phyloP scores from a whole-genome alignment of 805 yeast genomes.

The Candida jianshihensis region DNA sequence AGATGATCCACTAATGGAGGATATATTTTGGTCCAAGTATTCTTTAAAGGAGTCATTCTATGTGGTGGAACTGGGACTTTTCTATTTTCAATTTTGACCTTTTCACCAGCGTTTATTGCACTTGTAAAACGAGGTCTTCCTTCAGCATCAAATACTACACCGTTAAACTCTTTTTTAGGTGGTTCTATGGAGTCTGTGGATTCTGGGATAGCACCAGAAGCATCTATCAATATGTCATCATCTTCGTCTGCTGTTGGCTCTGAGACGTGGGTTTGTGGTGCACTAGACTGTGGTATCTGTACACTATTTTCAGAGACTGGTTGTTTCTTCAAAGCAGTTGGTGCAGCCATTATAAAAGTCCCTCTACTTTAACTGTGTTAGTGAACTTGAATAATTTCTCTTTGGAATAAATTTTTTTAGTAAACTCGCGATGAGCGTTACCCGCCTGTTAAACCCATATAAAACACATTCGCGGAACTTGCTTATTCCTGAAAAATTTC shows the following conservation, averaged over 20 bases:
- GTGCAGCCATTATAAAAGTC: slow-evolving; percentile 54
- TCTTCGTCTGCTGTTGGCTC: slow-evolving; percentile 26
- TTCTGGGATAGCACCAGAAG: slow-evolving; percentile 22
- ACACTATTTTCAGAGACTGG: background rate
- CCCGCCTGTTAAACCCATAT: too few relatives aligned
- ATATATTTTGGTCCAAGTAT: slow-evolving; percentile 87
- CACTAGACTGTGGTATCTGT: background rate
- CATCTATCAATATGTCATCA: slow-evolving; percentile 33
- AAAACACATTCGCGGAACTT: too few relatives aligned
- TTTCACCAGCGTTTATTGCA: slow-evolving; percentile 51
- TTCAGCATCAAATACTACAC: slow-evolving; percentile 54
- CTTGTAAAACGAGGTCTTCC: slow-evolving; percentile 85
- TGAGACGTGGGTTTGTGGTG: slow-evolving; percentile 1
- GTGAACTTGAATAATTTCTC: too few relatives aligned
- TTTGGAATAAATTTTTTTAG: too few relatives aligned
- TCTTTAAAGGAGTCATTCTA: slow-evolving; percentile 89
- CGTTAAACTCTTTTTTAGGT: slow-evolving; percentile 19
- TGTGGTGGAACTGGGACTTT: slow-evolving; percentile 95
- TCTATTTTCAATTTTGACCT: slow-evolving; percentile 77
- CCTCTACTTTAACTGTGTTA: too few relatives aligned
- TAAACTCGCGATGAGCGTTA: too few relatives aligned
- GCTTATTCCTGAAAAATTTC: too few relatives aligned
- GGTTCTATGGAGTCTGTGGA: slow-evolving; percentile 9
- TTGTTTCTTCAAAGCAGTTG: slow-evolving; percentile 28
- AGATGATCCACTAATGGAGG: slow-evolving; percentile 94